Evolutionary conservation across 306 rosid genomes (phyloP), one percentile per base, ranked within the genome.

Genomic region (Cucurbita pepo): DNA sequence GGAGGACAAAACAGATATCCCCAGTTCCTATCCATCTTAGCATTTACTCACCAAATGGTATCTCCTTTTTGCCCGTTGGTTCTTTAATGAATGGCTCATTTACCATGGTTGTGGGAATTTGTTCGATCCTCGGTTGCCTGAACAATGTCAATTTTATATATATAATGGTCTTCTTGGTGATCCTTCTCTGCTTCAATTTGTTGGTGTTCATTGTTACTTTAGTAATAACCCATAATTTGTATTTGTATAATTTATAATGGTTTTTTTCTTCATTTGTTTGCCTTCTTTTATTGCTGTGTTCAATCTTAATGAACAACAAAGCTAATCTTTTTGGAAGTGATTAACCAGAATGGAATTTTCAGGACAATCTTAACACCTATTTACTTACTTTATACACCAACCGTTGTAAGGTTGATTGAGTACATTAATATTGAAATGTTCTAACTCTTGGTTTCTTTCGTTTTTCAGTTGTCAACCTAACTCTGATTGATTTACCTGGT

Each of bases 11-110:
- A 79, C 91, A 86, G 80, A 94, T 94, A 64, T 94, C 99, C 79
- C 88, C 90, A 75, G 75, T 94, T 79, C 99, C 99, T 57, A 94
- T 94, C 78, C 99, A 94, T 82, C 97, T 94, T 60, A 94, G 99
- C 76, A 94, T 94, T 87, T 91, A 91, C 83, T 94, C 99, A 65
- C 90, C 99, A 50, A 56, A 91, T 53, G 99, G 99, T 94, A 72
- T 30, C 34, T 30, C 34, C 34, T 30, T 30, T 30, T 30, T 30
- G 34, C 34, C 34, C 34, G 34, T 30, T 30, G 34, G 3, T 30
- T 30, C 34, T 3, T 30, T 30, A 30, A 30, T 30, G 34, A 30
- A 30, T 30, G 34, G 34, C 34, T 30, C 34, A 30, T 30, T 30
- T 30, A 30, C 34, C 34, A 30, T 30, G 34, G 34, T 30, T 30